Base-by-base conservation (phyloP, 2,329 filamentous ascomycete species). In the Drechmeria coniospora region DNA sequence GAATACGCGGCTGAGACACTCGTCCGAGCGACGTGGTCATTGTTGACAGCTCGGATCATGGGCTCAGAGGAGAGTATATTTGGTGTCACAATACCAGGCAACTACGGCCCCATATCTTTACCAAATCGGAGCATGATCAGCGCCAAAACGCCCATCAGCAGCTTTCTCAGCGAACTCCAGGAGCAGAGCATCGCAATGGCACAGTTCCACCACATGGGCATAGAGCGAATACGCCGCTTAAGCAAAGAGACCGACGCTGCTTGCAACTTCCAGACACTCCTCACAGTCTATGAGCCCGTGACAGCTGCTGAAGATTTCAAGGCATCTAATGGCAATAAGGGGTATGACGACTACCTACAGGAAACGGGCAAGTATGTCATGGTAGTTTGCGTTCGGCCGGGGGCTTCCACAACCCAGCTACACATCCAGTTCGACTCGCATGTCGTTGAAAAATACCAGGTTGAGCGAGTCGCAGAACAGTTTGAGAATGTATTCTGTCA, bases 1-100 rank as follows among this genome's bases (percentile, higher is more conserved):
- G 17, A 17, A 14, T 21, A 13, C 14, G 7, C 24, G 2, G 16
- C 21, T 10, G 27, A 22, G 5, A 36, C 32, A 4, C 20, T 37
- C 4, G 26, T 39, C 14, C 32, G 38, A 15, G 32, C 36, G 8
- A 39, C 40, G 4, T 43, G 40, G 40, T 31, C 40, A 3, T 23
- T 61, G 5, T 42, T 57, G 3, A 43, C 53, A 3, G 45, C 48
- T 0, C 36, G 51, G 2, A 54, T 56, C 30, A 46, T 54, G 34
- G 46, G 13, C 32, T 48, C 32, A 11, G 25, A 32, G 13, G 55
- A 60, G 27, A 32, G 43, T 1, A 12, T 43, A 7, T 47, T 44
- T 16, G 46, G 43, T 1, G 28, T 34, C 3, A 33, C 37, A 4
- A 28, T 42, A 2, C 34, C 31, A 1, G 44, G 39, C 3, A 28